Base-by-base conservation (phyloP, 2,329 filamentous ascomycete species). In the Aspergillus melleus region DNA sequence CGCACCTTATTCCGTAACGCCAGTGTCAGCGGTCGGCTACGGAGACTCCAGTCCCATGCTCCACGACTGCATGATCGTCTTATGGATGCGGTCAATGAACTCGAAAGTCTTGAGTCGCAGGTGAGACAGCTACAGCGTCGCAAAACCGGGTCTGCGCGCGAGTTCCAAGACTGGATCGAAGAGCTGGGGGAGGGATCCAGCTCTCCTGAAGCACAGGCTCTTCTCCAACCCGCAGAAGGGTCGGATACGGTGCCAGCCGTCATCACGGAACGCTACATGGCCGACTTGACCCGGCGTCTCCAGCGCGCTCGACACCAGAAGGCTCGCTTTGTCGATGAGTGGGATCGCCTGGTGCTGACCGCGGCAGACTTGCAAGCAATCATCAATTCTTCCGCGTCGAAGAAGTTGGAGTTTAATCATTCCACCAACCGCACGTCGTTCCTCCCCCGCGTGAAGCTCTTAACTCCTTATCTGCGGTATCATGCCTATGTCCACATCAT, bases 101-200 rank as follows among this genome's bases (percentile, higher is more conserved):
- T 98, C 19, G 91, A 96, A 66, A 88, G 91, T 61, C 80, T 96
- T 16, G 93, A 97, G 73, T 82, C 84, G 3, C 91, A 96, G 71
- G 89, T 98, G 2, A 78, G 84, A 20, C 90, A 95, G 72, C 81
- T 99, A 46, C 87, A 88, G 65, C 87, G 88, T 65, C 86, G 92
- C 66, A 97, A 96, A 79, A 88, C 86, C 2, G 91, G 90, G 16
- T 90, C 87, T 24, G 88, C 91, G 5, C 80, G 81, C 57, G 85
- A 90, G 47, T 95, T 93, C 70, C 86, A 88, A 66, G 93, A 96
- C 67, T 99, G 95, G 95, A 96, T 99, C 65, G 94, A 98, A 66
- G 95, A 99, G 71, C 80, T 99, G 32, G 88, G 87, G 2, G 94
- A 98, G 64, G 86, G 89, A 64, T 87, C 88, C 49, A 88, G 85